A percentile compares a stretch with the other conserved stretches of the same genome.
phyloP scores from a whole-genome alignment of 2,329 filamentous ascomycete species.

The Aspergillus melleus region DNA sequence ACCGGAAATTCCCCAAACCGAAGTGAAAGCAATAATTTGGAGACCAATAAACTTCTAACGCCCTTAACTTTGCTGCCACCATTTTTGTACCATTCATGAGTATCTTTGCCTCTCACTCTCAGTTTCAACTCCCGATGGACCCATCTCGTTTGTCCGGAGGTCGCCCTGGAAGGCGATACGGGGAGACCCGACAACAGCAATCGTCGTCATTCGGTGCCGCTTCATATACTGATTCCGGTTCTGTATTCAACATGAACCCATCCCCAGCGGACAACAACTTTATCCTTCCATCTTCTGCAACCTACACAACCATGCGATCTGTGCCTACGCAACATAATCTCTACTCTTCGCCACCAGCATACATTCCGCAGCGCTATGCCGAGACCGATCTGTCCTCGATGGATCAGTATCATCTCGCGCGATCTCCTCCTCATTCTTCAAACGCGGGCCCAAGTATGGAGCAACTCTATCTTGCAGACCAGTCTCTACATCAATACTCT shows the following conservation, averaged over 20 bases:
- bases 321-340: neutral
- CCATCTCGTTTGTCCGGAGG: neutral
- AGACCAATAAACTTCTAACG: neutral
- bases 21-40: neutral
- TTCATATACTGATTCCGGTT: neutral
- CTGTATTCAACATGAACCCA: neutral
- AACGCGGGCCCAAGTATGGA: neutral
- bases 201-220: neutral
- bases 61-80: neutral
- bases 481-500: neutral
- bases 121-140: neutral
- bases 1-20: neutral
- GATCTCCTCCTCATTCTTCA: neutral
- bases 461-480: conserved; percentile 1
- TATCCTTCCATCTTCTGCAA: neutral
- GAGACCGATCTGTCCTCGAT: neutral
- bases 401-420: neutral
- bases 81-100: neutral
- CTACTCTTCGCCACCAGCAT: neutral
- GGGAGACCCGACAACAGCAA: neutral
- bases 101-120: neutral
- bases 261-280: neutral
- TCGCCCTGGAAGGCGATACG: neutral
- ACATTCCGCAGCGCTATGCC: neutral
- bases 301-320: neutral